Evolutionary conservation across 176 grass and related monocot genomes (phyloP).

Genomic region (Avena eriantha): DNA sequence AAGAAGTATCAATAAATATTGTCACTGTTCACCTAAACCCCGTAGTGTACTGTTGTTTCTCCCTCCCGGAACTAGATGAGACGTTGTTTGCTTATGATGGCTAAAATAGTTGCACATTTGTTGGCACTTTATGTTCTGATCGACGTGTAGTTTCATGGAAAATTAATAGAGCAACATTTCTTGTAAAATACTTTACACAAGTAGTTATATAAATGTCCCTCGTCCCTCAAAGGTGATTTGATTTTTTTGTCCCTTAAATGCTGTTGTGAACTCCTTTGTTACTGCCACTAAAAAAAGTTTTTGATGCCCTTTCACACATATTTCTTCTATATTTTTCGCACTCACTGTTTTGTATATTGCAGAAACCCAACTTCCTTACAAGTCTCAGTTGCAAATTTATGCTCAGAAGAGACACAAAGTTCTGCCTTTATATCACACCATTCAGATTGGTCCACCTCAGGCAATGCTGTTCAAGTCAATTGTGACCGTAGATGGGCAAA

Average conservation of each 20-base stretch:
- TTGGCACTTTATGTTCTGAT: neutral
- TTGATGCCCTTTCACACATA: neutral
- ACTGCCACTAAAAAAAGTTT: neutral
- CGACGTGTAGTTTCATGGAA: neutral
- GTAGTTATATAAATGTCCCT: slow-evolving; percentile 3
- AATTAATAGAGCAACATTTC: neutral
- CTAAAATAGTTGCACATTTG: neutral
- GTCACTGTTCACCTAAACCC: slow-evolving; percentile 15
- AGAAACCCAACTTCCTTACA: slow-evolving; percentile 52
- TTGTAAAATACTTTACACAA: neutral
- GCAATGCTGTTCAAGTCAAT: slow-evolving; percentile 56
- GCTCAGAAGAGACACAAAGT: slow-evolving; percentile 65
- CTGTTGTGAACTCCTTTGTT: neutral
- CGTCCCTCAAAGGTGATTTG: neutral
- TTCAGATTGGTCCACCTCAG: slow-evolving; percentile 44
- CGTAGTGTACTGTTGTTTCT: slow-evolving; percentile 8
- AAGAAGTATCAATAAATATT: neutral
- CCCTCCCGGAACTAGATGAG: neutral
- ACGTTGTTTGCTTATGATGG: neutral
- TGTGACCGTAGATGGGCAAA: slow-evolving; percentile 64
- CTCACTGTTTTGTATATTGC: slow-evolving; percentile 26
- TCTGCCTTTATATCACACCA: slow-evolving; percentile 54
- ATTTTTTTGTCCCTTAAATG: neutral
- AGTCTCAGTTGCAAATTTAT: slow-evolving; percentile 74
- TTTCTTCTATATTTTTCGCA: slow-evolving; percentile 3